phyloP scores from a whole-genome alignment of 331 rosid species.

The Quercus tomentella region DNA sequence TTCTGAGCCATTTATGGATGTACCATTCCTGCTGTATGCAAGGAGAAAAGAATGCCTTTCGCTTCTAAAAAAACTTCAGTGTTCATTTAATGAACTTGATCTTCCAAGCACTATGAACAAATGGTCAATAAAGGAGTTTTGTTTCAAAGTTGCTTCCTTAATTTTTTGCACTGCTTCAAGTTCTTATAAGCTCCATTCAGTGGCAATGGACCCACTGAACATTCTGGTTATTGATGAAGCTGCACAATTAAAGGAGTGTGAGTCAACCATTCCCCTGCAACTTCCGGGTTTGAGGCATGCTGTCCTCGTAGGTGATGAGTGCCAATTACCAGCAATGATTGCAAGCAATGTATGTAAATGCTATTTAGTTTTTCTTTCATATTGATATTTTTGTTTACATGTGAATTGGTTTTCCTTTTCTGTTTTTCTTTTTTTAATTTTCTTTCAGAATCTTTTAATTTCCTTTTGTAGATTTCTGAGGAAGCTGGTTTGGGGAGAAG shows the following conservation, averaged over 20 bases:
- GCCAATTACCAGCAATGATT: conserved; percentile 64
- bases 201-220: conserved; percentile 34
- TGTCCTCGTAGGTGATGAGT: conserved; percentile 67
- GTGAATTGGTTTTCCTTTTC: not conserved
- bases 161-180: conserved; percentile 68
- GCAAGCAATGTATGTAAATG: conserved; percentile 44
- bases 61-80: conserved; percentile 29
- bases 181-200: conserved; percentile 46
- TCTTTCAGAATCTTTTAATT: not conserved
- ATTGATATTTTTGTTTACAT: not conserved
- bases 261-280: conserved; percentile 57
- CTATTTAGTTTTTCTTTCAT: no score
- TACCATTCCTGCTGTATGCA: conserved; percentile 6
- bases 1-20: not conserved
- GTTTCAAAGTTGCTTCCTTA: conserved; percentile 58
- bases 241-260: conserved; percentile 65
- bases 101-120: conserved; percentile 29
- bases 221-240: conserved; percentile 70
- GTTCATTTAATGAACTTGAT: conserved; percentile 33
- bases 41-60: conserved; percentile 39
- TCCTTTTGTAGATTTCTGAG: conserved; percentile 34
- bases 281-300: conserved; percentile 52
- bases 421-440: not conserved
- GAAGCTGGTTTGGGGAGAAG: conserved; percentile 64
- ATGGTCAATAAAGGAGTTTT: conserved; percentile 34